Base-by-base conservation (phyloP, 192 early-diverging fungal genomes). In the Coemansia sp. region DNA sequence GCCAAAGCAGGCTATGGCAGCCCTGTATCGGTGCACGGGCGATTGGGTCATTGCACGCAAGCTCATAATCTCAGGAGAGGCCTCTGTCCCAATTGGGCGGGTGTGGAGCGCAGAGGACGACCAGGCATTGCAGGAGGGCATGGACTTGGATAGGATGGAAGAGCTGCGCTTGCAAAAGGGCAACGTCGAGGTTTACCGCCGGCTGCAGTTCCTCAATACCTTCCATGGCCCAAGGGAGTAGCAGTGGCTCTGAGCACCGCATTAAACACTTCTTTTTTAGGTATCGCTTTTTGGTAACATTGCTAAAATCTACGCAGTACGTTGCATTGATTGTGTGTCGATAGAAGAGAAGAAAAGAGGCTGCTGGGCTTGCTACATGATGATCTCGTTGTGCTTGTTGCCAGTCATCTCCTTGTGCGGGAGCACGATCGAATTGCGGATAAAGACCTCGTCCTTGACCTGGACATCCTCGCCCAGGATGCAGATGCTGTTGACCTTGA, bases 401-500 rank as follows among this genome's bases (percentile, higher is more conserved):
- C 77, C 63, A 76, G 92, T 92, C 60, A 99, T 84, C 61, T 96
- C 97, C 89, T 99, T 99, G 85, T 97, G 91, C 24, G 97, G 97
- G 67, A 99, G 73, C 31, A 99, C 95, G 61, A 97, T 94, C 65
- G 95, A 97, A 85, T 97, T 96, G 69, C 97, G 87, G 66, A 99
- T 92, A 34, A 94, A 89, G 60, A 88, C 86, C 83, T 99, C 97
- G 74, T 97, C 94, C 69, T 89, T 91, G 53, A 99, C 92, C 9
- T 87, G 86, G 21, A 97, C 95, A 69, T 93, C 94, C 70, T 94
- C 93, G 55, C 91, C 95, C 24, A 99, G 84, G 60, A 99, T 95
- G 40, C 92, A 90, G 59, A 95, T 90, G 59, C 88, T 90, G 72
- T 95, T 94, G 59, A 92, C 87, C 87, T 97, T 97, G 74, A 93